These are phyloP conservation scores for Pholiota molesta DNA, from an alignment of 768 basidiomycete species.

Conservation along the genomic window DNA sequence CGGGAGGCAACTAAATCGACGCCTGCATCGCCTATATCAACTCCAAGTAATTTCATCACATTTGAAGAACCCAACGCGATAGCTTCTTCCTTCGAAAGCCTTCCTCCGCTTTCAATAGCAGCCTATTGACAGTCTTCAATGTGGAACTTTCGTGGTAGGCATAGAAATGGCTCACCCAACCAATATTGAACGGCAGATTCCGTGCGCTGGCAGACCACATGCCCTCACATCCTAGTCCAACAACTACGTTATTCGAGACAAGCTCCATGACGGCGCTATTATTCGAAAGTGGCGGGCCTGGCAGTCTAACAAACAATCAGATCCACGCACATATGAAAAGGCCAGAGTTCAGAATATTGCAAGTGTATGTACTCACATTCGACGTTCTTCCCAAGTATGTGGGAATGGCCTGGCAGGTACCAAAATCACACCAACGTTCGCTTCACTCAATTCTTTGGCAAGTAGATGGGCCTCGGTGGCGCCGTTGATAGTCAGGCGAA, in stretches of 20 bases:
- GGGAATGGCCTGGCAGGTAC: slow-evolving; percentile 73
- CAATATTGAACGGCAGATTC: slow-evolving; percentile 78
- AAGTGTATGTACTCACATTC: slow-evolving; percentile 50
- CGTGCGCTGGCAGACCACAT: slow-evolving; percentile 64
- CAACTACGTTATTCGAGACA: slow-evolving; percentile 67
- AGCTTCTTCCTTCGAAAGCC: slow-evolving; percentile 43
- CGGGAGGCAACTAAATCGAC: slow-evolving; percentile 60
- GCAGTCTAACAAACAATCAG: slow-evolving; percentile 38
- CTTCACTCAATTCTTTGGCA: slow-evolving; percentile 64
- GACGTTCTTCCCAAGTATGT: slow-evolving; percentile 63
- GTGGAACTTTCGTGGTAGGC: not conserved
- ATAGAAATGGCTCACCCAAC: slow-evolving; percentile 64
- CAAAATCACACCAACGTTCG: slow-evolving; percentile 49
- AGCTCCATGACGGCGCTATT: slow-evolving; percentile 60
- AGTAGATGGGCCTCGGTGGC: slow-evolving; percentile 70
- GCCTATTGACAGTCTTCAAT: slow-evolving; percentile 32
- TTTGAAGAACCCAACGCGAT: slow-evolving; percentile 52
- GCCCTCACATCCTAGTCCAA: slow-evolving; percentile 65
- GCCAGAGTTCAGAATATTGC: not conserved
- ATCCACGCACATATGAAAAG: not conserved
- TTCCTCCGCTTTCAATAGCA: slow-evolving; percentile 44
- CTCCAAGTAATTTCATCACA: slow-evolving; percentile 43
- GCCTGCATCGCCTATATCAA: slow-evolving; percentile 30
- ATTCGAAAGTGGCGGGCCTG: slow-evolving; percentile 73
- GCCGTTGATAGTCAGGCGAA: slow-evolving; percentile 66